phyloP scores from a whole-genome alignment of 2,329 filamentous ascomycete genomes.

The Monilinia polystroma region DNA sequence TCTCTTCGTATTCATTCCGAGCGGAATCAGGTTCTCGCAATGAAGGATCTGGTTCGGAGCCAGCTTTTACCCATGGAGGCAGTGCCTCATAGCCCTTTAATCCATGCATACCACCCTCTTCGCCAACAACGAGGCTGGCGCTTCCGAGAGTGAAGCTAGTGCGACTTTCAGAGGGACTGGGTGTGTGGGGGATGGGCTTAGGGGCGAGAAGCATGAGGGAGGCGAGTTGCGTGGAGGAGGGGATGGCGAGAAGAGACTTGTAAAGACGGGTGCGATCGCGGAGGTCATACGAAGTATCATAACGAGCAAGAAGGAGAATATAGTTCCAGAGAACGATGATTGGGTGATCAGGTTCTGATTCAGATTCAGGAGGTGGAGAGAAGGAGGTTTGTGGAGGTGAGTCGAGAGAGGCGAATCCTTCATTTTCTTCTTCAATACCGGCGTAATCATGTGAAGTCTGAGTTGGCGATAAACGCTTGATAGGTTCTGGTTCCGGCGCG shows the following conservation, averaged over 20 bases:
- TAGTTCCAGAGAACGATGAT: slow-evolving; percentile 82
- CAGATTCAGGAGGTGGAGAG: slow-evolving; percentile 25
- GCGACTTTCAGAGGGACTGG: slow-evolving; percentile 82
- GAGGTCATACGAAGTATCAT: slow-evolving; percentile 92
- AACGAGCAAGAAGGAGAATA: slow-evolving; percentile 78
- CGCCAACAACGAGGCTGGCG: slow-evolving; percentile 79
- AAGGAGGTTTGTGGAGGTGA: slow-evolving; percentile 27
- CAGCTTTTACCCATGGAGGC: slow-evolving; percentile 80
- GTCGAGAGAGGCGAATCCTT: slow-evolving; percentile 35
- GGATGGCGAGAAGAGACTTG: slow-evolving; percentile 75
- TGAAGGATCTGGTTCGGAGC: slow-evolving; percentile 73
- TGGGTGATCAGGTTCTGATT: slow-evolving; percentile 53
- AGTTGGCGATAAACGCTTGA: slow-evolving; percentile 34
- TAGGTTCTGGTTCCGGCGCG: slow-evolving; percentile 44
- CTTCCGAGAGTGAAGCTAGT: slow-evolving; percentile 79
- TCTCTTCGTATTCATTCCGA: slow-evolving; percentile 44
- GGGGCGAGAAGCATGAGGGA: slow-evolving; percentile 88
- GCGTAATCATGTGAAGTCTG: slow-evolving; percentile 35
- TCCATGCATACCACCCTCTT: slow-evolving; percentile 69
- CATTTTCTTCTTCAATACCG: slow-evolving; percentile 28
- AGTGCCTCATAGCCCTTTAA: slow-evolving; percentile 76
- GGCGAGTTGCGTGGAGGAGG: slow-evolving; percentile 75
- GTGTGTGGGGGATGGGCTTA: slow-evolving; percentile 88
- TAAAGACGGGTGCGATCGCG: slow-evolving; percentile 89
- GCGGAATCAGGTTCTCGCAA: slow-evolving; percentile 61